Evolutionary conservation across 352 stramenopile species (phyloP), one percentile per base, ranked within the genome.

Genomic region (Elongisporangium anandrum): DNA sequence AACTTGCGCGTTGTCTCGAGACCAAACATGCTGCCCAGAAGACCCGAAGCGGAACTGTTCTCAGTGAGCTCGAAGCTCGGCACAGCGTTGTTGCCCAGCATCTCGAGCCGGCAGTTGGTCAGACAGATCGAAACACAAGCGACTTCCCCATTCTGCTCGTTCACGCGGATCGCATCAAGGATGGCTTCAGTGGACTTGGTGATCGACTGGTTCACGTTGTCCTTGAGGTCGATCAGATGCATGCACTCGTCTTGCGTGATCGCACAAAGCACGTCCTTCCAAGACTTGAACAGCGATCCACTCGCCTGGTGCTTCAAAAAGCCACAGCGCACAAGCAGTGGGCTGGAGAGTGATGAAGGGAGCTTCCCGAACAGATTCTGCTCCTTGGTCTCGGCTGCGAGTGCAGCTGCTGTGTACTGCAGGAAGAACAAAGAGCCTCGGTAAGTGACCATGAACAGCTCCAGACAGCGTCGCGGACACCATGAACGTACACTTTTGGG

Each of bases 221-320:
- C 80, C 57, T 92, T 88, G 24, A 92, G 60, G 26, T 92, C 82
- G 38, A 94, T 73, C 50, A 92, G 41, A 59, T 94, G 85, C 50
- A 94, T 50, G 50, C 73, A 86, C 29, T 76, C 73, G 53, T 94
- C 85, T 29, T 90, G 80, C 10, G 85, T 92, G 50, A 94, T 85
- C 26, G 76, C 81, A 56, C 81, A 89, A 23, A 94, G 63, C 48
- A 92, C 79, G 34, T 92, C 79, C 47, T 87, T 87, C 79, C 76
- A 90, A 13, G 75, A 83, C 34, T 82, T 76, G 66, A 92, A 94
- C 1, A 94, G 57, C 26, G 85, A 87, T 3, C 77, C 80, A 26
- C 52, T 77, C 50, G 88, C 81, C 72, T 92, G 82, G 29, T 82
- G 79, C 68, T 90, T 90, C 15, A 94, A 59, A 56, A 94, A 92